Conservation (phyloP, 2,329 filamentous ascomycete genomes). For the Macrophomina pseudophaseolina region DNA sequence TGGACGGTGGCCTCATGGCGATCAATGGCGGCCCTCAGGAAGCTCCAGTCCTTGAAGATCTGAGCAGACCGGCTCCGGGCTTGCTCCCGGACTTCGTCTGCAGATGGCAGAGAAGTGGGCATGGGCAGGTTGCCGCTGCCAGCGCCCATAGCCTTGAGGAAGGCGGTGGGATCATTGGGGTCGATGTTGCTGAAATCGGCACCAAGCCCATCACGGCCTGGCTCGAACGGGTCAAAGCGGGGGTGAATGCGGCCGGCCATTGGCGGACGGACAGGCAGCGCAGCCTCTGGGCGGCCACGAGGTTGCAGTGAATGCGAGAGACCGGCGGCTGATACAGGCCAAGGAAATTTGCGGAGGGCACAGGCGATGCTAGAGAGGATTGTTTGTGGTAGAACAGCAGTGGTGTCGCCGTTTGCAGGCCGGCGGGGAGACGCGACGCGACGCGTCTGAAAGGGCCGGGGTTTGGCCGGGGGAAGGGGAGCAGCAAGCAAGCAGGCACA, state of each 20-base stretch:
- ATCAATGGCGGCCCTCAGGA: conserved; percentile 51
- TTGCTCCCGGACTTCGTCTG: conserved; percentile 32
- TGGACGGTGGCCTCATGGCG: conserved; percentile 59
- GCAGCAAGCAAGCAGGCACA: not conserved
- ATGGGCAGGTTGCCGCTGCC: not conserved
- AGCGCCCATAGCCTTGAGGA: not conserved
- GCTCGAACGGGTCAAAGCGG: not conserved
- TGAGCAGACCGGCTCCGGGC: conserved; percentile 31
- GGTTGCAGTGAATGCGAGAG: no score
- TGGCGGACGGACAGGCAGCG: not conserved
- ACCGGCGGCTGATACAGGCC: no score
- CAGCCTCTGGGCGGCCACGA: no score
- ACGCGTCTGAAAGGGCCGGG: not conserved
- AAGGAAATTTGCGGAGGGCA: no score
- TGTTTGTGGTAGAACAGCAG: not conserved
- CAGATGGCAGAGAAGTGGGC: conserved; percentile 29
- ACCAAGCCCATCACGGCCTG: not conserved
- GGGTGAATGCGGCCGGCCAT: conserved; percentile 7
- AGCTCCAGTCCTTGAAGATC: conserved; percentile 45
- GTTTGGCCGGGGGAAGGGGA: not conserved
- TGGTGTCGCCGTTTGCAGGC: not conserved
- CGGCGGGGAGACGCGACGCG: conserved; percentile 7
- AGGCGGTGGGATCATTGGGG: not conserved
- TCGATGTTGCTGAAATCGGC: not conserved
- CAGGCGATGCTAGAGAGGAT: not conserved